phyloP scores from a whole-genome alignment of 768 basidiomycete species.

The Daedalea quercina region DNA sequence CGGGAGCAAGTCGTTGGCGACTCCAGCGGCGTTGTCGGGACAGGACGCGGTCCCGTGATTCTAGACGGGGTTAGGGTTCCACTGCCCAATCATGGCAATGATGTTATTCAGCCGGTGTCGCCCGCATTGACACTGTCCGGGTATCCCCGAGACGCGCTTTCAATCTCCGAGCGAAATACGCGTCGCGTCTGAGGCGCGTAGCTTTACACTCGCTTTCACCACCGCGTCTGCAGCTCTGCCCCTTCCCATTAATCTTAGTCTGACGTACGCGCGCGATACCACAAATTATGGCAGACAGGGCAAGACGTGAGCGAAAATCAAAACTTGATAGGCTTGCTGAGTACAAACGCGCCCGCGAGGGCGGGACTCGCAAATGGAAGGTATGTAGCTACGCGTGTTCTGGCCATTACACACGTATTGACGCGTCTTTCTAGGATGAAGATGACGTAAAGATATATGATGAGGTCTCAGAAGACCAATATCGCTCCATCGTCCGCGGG shows the following conservation, averaged over 20 bases:
- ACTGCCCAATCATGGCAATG: background rate
- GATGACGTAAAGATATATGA: slow-evolving; percentile 77
- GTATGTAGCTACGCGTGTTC: slow-evolving; percentile 30
- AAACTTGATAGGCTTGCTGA: slow-evolving; percentile 48
- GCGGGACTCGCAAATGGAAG: slow-evolving; percentile 53
- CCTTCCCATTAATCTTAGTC: background rate
- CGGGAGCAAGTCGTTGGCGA: background rate
- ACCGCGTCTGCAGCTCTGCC: slow-evolving; percentile 3
- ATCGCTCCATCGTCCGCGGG: slow-evolving; percentile 75
- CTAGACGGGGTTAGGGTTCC: background rate
- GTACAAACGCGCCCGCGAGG: slow-evolving; percentile 53
- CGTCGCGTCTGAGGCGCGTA: slow-evolving; percentile 19
- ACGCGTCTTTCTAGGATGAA: slow-evolving; percentile 26
- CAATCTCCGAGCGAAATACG: slow-evolving; percentile 22
- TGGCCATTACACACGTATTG: background rate
- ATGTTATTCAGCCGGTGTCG: background rate
- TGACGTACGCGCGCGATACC: background rate
- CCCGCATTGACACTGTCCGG: too few species aligned
- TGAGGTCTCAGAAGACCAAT: slow-evolving; percentile 86
- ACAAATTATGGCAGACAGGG: slow-evolving; percentile 21
- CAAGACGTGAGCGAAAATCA: slow-evolving; percentile 18
- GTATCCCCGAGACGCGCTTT: slow-evolving; percentile 13
- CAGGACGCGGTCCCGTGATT: background rate
- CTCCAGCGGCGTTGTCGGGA: background rate
- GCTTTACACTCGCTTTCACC: background rate